A percentile compares a stretch with the other conserved stretches of the same genome.
These are phyloP conservation scores for Pyrenophora graminea DNA, from an alignment of 2,329 filamentous ascomycete genomes.

Conservation along the genomic window DNA sequence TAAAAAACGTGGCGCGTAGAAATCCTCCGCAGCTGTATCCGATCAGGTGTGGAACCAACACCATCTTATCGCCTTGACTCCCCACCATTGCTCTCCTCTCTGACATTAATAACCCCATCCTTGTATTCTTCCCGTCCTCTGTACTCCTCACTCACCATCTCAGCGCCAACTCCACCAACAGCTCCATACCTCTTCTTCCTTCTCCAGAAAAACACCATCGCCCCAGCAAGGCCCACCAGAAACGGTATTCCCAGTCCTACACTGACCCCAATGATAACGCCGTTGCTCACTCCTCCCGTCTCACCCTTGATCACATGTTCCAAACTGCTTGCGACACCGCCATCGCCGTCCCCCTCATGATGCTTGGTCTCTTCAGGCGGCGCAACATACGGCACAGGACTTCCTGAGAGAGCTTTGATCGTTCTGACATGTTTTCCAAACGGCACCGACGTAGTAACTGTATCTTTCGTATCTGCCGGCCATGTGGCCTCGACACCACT, in stretches of 20 bases:
- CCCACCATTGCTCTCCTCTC: background rate
- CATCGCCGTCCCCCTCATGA: background rate
- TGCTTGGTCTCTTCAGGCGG: background rate
- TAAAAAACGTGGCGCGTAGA: background rate
- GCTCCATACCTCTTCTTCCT: slow-evolving; percentile 1
- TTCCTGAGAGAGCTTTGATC: slow-evolving; percentile 50
- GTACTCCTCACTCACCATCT: background rate
- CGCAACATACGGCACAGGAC: slow-evolving; percentile 36
- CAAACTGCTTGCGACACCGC: slow-evolving; percentile 18
- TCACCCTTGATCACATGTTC: background rate
- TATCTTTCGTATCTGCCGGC: slow-evolving; percentile 42
- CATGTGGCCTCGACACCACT: slow-evolving; percentile 46
- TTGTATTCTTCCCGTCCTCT: background rate
- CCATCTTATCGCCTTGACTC: too few relatives aligned
- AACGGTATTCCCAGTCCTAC: slow-evolving; percentile 54
- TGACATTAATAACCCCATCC: background rate
- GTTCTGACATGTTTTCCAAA: slow-evolving; percentile 51
- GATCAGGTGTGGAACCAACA: too few relatives aligned
- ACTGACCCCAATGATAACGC: slow-evolving; percentile 55
- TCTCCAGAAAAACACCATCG: slow-evolving; percentile 8
- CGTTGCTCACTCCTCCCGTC: slow-evolving; percentile 48
- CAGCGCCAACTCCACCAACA: background rate
- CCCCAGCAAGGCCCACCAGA: slow-evolving; percentile 33
- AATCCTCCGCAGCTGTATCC: too few relatives aligned
- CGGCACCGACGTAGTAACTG: slow-evolving; percentile 34